Evolutionary conservation across 805 yeast genomes (phyloP).

Genomic region (Lipomyces starkeyi): DNA sequence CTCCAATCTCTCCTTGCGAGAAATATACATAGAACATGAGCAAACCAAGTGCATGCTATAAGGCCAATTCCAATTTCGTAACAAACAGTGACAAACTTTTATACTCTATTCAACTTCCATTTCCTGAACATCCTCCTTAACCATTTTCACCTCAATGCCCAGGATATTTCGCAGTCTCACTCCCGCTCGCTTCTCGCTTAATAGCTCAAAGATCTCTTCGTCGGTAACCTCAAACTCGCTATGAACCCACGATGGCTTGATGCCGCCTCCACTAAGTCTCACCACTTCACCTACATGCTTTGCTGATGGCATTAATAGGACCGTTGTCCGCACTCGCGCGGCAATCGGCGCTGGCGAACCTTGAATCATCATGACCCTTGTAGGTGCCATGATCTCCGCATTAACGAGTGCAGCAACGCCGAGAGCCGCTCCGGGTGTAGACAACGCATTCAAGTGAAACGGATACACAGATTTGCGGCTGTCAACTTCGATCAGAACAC

Average conservation of each 20-base stretch:
- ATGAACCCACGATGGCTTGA: conserved; percentile 87
- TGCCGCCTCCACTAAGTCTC: conserved; percentile 80
- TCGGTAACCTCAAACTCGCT: conserved; percentile 70
- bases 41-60: not conserved
- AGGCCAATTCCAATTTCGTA: not conserved
- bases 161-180: conserved; percentile 16
- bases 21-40: not conserved
- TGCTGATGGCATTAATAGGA: conserved; percentile 58
- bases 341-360: conserved; percentile 54
- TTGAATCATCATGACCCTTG: conserved; percentile 26
- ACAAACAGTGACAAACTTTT: not conserved
- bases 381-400: conserved; percentile 20
- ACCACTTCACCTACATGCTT: conserved; percentile 59
- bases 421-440: conserved; percentile 31
- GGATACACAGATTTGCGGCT: conserved; percentile 84
- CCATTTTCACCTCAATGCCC: conserved; percentile 9
- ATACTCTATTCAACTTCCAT: conserved; percentile 4
- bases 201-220: conserved; percentile 41
- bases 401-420: conserved; percentile 31
- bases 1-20: not conserved
- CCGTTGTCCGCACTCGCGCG: conserved; percentile 81
- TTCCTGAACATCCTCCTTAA: conserved; percentile 4
- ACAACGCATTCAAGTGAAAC: conserved; percentile 57
- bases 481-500: conserved; percentile 72
- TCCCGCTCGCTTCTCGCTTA: conserved; percentile 21